Conservation (phyloP, 1,284 basidiomycete genomes). For the Malassezia furfur region DNA sequence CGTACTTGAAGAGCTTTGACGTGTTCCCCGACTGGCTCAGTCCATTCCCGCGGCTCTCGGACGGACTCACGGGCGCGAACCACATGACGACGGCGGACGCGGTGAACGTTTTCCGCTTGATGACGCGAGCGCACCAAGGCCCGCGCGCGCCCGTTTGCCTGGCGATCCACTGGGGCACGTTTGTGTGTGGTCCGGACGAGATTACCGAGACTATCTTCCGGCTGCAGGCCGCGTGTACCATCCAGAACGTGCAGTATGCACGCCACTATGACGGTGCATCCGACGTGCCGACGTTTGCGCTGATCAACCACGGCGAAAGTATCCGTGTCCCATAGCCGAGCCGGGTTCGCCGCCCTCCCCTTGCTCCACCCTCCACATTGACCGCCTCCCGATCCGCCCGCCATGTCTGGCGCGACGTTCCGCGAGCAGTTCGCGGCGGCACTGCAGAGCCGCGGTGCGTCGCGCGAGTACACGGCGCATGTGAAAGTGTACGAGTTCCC, state of each 20-base stretch:
- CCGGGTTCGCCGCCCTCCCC: background rate
- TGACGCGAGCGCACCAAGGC: constrained; percentile 14
- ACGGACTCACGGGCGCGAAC: constrained; percentile 35
- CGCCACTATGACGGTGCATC: background rate
- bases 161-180: constrained; percentile 34
- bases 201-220: constrained; percentile 6
- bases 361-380: background rate
- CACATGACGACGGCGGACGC: constrained; percentile 43
- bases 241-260: background rate
- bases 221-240: constrained; percentile 10
- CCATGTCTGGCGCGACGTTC: constrained; percentile 4
- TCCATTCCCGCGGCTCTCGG: constrained; percentile 30
- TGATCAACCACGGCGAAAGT: constrained; percentile 19
- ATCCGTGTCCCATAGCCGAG: background rate
- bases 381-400: background rate
- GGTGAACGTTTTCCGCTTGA: constrained; percentile 23
- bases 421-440: constrained; percentile 38
- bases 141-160: constrained; percentile 13
- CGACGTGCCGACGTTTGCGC: constrained; percentile 6
- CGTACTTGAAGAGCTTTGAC: constrained; percentile 36
- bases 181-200: constrained; percentile 19
- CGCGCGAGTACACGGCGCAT: constrained; percentile 42
- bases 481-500: constrained; percentile 43
- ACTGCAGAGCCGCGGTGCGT: constrained; percentile 28
- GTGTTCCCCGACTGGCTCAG: constrained; percentile 26